These are phyloP conservation scores for Carex kokanica DNA, from an alignment of 176 grass and related monocot species.

Conservation along the genomic window DNA sequence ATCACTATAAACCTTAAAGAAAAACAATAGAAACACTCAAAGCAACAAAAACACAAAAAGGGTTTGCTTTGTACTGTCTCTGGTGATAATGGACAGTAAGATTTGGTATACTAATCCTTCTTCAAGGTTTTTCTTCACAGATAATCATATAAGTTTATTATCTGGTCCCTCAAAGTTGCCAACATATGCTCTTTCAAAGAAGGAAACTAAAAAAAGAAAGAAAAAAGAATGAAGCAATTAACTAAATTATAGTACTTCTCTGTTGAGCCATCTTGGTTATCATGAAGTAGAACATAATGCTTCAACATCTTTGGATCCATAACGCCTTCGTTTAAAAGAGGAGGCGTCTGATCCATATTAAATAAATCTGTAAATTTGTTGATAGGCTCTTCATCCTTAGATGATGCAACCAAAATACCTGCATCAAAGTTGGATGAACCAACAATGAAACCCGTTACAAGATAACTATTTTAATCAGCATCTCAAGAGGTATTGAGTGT, in stretches of 20 bases:
- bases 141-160: neutral
- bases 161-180: neutral
- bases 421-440: slow-evolving; percentile 36
- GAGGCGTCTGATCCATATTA: slow-evolving; percentile 72
- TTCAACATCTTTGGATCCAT: slow-evolving; percentile 99
- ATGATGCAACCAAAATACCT: slow-evolving; percentile 94
- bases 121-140: neutral
- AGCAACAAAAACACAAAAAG: neutral
- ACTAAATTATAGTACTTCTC: slow-evolving; percentile 63
- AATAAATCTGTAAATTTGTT: slow-evolving; percentile 89
- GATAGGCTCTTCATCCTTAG: slow-evolving; percentile 85
- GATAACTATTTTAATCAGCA: neutral
- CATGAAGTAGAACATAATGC: slow-evolving; percentile 91
- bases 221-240: slow-evolving; percentile 26
- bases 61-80: neutral
- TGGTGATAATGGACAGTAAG: neutral
- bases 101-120: neutral
- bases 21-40: neutral
- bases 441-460: slow-evolving; percentile 17
- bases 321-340: slow-evolving; percentile 86
- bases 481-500: neutral
- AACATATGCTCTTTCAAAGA: neutral
- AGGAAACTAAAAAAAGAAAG: neutral
- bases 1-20: neutral
- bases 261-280: slow-evolving; percentile 84